These are phyloP conservation scores for Dysphania ambrosioides DNA, from an alignment of 148 eudicot species.

Conservation along the genomic window DNA sequence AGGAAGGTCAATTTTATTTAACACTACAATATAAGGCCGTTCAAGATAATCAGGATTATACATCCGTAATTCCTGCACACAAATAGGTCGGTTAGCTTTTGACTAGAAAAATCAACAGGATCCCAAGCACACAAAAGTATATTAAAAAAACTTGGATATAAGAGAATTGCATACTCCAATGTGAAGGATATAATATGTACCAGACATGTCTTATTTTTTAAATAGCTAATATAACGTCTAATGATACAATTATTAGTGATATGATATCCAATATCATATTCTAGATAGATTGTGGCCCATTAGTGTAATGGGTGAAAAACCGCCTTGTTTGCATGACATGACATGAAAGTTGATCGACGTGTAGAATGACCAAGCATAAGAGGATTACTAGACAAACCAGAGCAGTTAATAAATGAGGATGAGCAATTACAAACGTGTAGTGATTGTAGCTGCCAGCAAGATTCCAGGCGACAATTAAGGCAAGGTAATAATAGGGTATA, in stretches of 20 bases:
- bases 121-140: background rate
- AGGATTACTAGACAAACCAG: too few species aligned
- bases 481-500: too few species aligned
- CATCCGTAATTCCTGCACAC: constrained; percentile 80
- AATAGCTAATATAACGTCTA: background rate
- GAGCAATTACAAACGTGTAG: too few species aligned
- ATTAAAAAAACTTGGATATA: too few species aligned
- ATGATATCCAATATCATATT: background rate
- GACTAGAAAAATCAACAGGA: background rate
- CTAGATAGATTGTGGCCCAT: background rate
- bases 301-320: too few species aligned
- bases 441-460: too few species aligned
- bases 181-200: background rate
- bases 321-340: too few species aligned
- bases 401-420: too few species aligned
- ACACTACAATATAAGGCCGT: constrained; percentile 74
- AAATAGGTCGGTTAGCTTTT: constrained; percentile 2
- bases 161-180: background rate
- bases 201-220: background rate
- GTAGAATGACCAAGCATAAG: too few species aligned
- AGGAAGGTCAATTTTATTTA: constrained; percentile 89
- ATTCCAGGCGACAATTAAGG: too few species aligned
- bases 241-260: background rate
- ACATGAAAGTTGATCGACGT: too few species aligned
- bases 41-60: constrained; percentile 97